Evolutionary conservation across 495 filamentous ascomycete genomes (phyloP).

Genomic region (Saxispiralis lemnorum): DNA sequence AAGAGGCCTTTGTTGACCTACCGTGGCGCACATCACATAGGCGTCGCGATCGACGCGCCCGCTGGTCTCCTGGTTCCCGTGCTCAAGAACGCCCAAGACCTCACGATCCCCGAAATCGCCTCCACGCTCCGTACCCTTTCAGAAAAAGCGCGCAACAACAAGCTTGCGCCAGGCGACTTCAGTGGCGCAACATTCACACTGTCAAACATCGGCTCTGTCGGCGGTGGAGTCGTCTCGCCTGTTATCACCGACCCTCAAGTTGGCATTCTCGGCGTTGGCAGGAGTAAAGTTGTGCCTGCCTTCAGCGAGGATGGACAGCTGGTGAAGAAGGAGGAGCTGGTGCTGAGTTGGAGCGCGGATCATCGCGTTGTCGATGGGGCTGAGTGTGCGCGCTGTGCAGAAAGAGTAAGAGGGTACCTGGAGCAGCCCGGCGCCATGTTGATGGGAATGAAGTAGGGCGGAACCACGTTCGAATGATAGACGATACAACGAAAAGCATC

Average conservation of each 20-base stretch:
- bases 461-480: neutral
- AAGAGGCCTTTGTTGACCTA: conserved; percentile 50
- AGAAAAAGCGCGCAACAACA: conserved; percentile 49
- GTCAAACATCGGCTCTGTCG: conserved; percentile 93
- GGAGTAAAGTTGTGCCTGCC: conserved; percentile 53
- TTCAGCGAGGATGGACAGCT: conserved; percentile 39
- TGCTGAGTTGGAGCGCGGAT: conserved; percentile 95
- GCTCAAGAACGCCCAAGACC: conserved; percentile 61
- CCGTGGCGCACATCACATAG: conserved; percentile 80
- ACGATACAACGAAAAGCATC: neutral
- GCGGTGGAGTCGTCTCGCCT: conserved; percentile 77
- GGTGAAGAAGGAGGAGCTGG: conserved; percentile 47
- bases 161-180: conserved; percentile 59
- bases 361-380: conserved; percentile 90
- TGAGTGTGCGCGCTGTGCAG: conserved; percentile 77
- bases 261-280: conserved; percentile 79
- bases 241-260: conserved; percentile 82
- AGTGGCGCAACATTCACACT: conserved; percentile 83
- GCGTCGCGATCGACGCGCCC: conserved; percentile 89
- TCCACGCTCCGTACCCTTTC: conserved; percentile 59
- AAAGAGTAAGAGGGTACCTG: conserved; percentile 52
- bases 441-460: conserved; percentile 22
- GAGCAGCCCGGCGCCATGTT: conserved; percentile 79
- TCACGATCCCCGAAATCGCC: conserved; percentile 59
- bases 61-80: conserved; percentile 85